Percentiles rank a stretch among this genome's conserved stretches.
These are phyloP conservation scores for Niveomyces coronatus DNA, from an alignment of 2,329 filamentous ascomycete species.

Conservation along the genomic window DNA sequence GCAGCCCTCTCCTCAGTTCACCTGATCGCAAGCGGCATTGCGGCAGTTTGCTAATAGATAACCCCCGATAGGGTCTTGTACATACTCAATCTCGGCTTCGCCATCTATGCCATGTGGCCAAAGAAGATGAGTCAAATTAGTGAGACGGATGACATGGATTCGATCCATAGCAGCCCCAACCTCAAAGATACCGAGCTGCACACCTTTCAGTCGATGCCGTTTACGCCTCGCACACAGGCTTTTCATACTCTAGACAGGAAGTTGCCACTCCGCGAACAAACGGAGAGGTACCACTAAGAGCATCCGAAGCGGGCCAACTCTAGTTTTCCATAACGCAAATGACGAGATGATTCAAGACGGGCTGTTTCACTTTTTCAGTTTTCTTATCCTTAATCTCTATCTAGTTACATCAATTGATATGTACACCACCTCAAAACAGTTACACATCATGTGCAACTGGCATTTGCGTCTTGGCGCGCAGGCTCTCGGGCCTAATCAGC, in stretches of 20 bases:
- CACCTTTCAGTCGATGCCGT: constrained; percentile 37
- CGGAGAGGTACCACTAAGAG: neutral
- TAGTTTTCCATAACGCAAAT: no score
- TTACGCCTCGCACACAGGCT: constrained; percentile 56
- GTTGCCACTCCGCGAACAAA: constrained; percentile 33
- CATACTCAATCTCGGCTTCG: constrained; percentile 46
- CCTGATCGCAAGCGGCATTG: neutral
- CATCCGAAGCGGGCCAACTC: neutral
- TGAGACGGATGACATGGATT: constrained; percentile 30
- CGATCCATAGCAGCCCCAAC: constrained; percentile 16
- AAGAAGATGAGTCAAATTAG: constrained; percentile 42
- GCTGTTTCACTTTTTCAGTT: no score
- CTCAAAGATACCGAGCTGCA: constrained; percentile 48
- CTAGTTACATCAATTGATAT: no score
- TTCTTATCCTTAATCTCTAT: no score
- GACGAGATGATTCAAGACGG: no score
- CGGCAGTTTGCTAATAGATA: constrained; percentile 6
- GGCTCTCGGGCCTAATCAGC: constrained; percentile 14
- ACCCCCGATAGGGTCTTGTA: constrained; percentile 48
- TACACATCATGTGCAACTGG: neutral
- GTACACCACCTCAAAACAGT: no score
- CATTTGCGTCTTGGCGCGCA: neutral
- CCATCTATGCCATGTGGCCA: constrained; percentile 47
- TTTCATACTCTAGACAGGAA: constrained; percentile 54
- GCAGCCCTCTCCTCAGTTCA: constrained; percentile 21